phyloP scores from a whole-genome alignment of 2,329 filamentous ascomycete genomes.

The Thermomyces lanuginosus region DNA sequence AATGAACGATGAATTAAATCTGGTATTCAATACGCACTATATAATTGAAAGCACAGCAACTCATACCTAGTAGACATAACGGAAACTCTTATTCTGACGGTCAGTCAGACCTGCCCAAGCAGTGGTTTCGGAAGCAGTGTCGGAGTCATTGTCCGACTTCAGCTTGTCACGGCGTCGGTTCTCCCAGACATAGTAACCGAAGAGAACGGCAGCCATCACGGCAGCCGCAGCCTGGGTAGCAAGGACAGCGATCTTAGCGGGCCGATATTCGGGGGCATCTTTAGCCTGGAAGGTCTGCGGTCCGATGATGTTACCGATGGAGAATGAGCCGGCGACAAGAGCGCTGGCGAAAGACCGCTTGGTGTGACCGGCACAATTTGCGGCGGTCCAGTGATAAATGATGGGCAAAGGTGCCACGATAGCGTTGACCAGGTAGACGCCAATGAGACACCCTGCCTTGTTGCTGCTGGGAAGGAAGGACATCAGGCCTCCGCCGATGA shows the following conservation, averaged over 20 bases:
- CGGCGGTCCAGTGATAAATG: conserved; percentile 32
- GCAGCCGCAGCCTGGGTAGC: conserved; percentile 20
- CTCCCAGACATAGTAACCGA: conserved; percentile 15
- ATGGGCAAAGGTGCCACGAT: conserved; percentile 30
- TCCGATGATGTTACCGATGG: conserved; percentile 31
- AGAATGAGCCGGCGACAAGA: conserved; percentile 29
- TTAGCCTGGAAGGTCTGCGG: conserved; percentile 30
- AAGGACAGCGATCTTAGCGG: conserved; percentile 27
- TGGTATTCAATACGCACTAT: too few relatives aligned
- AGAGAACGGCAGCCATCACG: conserved; percentile 14
- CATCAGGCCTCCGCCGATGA: conserved; percentile 28
- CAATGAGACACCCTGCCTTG: conserved; percentile 27
- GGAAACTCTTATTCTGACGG: conserved; percentile 17
- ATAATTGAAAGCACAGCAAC: too few relatives aligned
- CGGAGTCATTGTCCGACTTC: conserved; percentile 8
- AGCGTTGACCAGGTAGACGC: conserved; percentile 30
- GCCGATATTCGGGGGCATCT: conserved; percentile 28
- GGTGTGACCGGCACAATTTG: conserved; percentile 34
- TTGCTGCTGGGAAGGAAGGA: conserved; percentile 23
- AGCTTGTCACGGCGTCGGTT: conserved; percentile 15
- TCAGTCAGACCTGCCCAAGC: conserved; percentile 21
- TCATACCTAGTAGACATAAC: conserved; percentile 18
- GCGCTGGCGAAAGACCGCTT: conserved; percentile 35
- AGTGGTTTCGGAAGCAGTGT: conserved; percentile 5
- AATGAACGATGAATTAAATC: too few relatives aligned